Base-by-base conservation (phyloP, 2,329 filamentous ascomycete species). In the Chaetomium strumarium region DNA sequence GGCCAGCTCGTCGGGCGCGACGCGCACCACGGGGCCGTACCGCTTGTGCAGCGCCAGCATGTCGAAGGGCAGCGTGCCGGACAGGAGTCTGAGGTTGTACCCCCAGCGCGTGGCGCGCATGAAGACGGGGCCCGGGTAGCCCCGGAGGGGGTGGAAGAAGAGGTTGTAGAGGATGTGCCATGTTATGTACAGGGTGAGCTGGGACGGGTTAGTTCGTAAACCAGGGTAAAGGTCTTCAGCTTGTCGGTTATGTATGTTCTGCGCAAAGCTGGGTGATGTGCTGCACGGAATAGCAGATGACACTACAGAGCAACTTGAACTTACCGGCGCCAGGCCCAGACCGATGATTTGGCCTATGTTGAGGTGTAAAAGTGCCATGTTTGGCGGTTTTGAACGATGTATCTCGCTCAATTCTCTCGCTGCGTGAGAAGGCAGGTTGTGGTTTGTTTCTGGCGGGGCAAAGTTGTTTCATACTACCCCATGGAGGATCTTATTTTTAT, bases 1-100 rank as follows among this genome's bases (percentile, higher is more conserved):
- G 1, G 72, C 70, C 3, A 78, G 67, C 57, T 77, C 73, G 52
- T 74, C 67, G 2, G 76, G 75, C 4, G 67, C 68, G 39, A 76
- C 63, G 10, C 76, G 71, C 9, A 78, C 74, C 1, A 77, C 67
- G 1, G 67, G 65, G 5, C 75, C 75, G 56, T 75, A 74, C 38
- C 63, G 55, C 6, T 64, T 56, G 59, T 75, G 72, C 13, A 74
- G 61, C 3, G 58, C 57, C 30, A 62, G 60, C 45, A 68, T 53
- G 48, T 65, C 60, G 29, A 61, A 62, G 17, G 61, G 58, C 3
- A 67, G 52, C 12, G 57, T 61, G 20, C 67, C 66, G 3, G 55
- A 29, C 34, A 57, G 50, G 14, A 58, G 41, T 0, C 55, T 48
- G 17, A 51, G 36, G 43, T 36, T 43, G 42, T 53, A 53, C 10